Evolutionary conservation across 2,329 filamentous ascomycete species (phyloP).

Genomic region (Podosphaera aphanis): DNA sequence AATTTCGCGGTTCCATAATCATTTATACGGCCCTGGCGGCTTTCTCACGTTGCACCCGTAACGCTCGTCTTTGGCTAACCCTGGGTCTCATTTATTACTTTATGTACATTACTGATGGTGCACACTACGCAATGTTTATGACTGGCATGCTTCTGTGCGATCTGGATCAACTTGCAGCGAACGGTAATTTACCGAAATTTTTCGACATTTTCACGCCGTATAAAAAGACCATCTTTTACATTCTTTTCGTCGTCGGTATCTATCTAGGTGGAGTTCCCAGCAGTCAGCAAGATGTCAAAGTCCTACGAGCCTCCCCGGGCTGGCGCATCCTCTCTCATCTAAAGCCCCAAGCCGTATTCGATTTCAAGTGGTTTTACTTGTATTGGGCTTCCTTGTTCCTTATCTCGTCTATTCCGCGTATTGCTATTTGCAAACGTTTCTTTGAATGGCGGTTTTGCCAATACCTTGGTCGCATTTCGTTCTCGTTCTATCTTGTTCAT

Average conservation of each 20-base stretch:
- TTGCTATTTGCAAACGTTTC: slow-evolving; percentile 31
- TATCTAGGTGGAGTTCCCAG: slow-evolving; percentile 38
- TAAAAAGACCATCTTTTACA: slow-evolving; percentile 27
- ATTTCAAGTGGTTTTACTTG: slow-evolving; percentile 45
- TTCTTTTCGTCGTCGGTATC: slow-evolving; percentile 26
- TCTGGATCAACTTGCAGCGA: slow-evolving; percentile 28
- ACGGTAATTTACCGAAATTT: slow-evolving; percentile 25
- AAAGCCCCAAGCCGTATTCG: slow-evolving; percentile 40
- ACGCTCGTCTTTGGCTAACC: slow-evolving; percentile 30
- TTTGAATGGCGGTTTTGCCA: slow-evolving; percentile 35
- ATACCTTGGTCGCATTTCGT: slow-evolving; percentile 38
- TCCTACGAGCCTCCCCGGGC: slow-evolving; percentile 29
- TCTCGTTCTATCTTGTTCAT: slow-evolving; percentile 39
- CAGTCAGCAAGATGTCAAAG: background rate
- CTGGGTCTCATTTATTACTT: slow-evolving; percentile 36
- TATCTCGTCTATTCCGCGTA: slow-evolving; percentile 30
- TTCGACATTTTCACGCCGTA: slow-evolving; percentile 22
- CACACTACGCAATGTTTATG: slow-evolving; percentile 34
- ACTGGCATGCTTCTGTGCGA: slow-evolving; percentile 37
- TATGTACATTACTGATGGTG: slow-evolving; percentile 40
- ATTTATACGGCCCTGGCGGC: slow-evolving; percentile 31
- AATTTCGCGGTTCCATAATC: slow-evolving; percentile 39
- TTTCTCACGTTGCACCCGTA: slow-evolving; percentile 29
- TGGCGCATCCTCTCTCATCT: slow-evolving; percentile 22
- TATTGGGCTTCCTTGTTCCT: slow-evolving; percentile 35